These are phyloP conservation scores for Podila horticola DNA, from an alignment of 192 early-diverging fungal species.

Conservation along the genomic window DNA sequence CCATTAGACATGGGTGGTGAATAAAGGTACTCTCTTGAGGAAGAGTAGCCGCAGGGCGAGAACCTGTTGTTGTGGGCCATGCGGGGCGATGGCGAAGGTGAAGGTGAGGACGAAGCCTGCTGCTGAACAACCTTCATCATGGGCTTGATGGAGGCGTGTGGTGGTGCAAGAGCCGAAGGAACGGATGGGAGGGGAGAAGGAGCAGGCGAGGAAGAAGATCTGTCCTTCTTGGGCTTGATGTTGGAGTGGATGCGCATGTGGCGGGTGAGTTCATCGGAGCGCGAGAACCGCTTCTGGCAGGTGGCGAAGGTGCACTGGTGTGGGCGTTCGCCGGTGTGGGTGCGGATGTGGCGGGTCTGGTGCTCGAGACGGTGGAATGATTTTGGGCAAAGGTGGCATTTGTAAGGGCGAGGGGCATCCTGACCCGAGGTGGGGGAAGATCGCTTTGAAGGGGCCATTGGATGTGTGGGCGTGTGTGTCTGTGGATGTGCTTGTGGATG, in stretches of 20 bases:
- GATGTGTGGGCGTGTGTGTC: too few species aligned
- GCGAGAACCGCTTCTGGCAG: slow-evolving; percentile 86
- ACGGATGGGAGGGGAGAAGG: not conserved
- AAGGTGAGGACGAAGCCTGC: slow-evolving; percentile 7
- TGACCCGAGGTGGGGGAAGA: slow-evolving; percentile 39
- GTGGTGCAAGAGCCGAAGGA: not conserved
- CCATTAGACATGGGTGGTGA: slow-evolving; percentile 13
- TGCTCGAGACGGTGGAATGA: slow-evolving; percentile 87
- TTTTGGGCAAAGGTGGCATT: slow-evolving; percentile 70
- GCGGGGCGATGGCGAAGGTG: slow-evolving; percentile 15
- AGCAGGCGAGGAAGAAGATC: not conserved
- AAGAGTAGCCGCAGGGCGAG: not conserved
- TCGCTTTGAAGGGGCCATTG: slow-evolving; percentile 44
- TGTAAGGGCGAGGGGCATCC: slow-evolving; percentile 70
- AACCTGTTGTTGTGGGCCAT: not conserved
- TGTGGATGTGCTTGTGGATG: not conserved
- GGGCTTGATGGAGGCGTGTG: slow-evolving; percentile 19
- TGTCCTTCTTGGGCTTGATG: slow-evolving; percentile 44
- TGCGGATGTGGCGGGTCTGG: slow-evolving; percentile 86
- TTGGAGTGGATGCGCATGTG: slow-evolving; percentile 63
- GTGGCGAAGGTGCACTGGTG: slow-evolving; percentile 75
- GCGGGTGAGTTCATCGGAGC: slow-evolving; percentile 80
- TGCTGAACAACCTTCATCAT: slow-evolving; percentile 28
- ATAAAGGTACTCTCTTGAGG: slow-evolving; percentile 7
- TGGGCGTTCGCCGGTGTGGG: slow-evolving; percentile 90